These are phyloP conservation scores for Epicoccum sorghinum DNA, from an alignment of 2,329 filamentous ascomycete species.

Conservation along the genomic window DNA sequence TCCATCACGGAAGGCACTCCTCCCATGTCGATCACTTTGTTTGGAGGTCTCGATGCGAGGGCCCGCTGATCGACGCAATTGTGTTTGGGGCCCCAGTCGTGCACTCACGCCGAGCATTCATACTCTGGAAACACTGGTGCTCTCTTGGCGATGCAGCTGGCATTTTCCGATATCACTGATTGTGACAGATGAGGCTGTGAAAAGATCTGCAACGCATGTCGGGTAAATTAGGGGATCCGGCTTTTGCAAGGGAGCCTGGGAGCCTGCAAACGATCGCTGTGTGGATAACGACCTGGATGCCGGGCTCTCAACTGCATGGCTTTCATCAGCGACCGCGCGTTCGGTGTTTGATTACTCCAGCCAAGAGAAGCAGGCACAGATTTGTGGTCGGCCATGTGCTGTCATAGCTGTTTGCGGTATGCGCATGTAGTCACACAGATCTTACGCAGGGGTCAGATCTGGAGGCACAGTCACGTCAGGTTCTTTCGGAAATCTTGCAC, in stretches of 20 bases:
- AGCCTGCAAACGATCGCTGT: constrained; percentile 12
- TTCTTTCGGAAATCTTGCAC: constrained; percentile 2
- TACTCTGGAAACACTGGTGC: constrained; percentile 3
- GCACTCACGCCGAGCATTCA: not conserved
- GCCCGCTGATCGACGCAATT: not conserved
- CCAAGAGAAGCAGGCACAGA: constrained; percentile 5
- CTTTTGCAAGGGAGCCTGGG: not conserved
- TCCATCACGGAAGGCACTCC: not conserved
- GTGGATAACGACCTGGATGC: not conserved
- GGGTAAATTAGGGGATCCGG: not conserved
- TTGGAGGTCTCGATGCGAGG: constrained; percentile 10
- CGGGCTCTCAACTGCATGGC: constrained; percentile 1
- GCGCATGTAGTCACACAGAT: not conserved
- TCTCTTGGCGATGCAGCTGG: not conserved
- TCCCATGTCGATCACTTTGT: constrained; percentile 8
- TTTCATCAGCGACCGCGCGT: constrained; percentile 8
- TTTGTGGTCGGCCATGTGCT: not conserved
- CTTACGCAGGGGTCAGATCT: not conserved
- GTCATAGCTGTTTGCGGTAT: constrained; percentile 6
- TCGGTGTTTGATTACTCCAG: not conserved
- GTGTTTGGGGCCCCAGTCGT: not conserved
- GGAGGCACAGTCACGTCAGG: not conserved
- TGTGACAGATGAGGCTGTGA: not conserved
- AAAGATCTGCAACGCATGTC: constrained; percentile 5
- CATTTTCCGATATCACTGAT: not conserved